These are phyloP conservation scores for Blastobotrys peoriensis DNA, from an alignment of 805 yeast genomes.

Conservation along the genomic window DNA sequence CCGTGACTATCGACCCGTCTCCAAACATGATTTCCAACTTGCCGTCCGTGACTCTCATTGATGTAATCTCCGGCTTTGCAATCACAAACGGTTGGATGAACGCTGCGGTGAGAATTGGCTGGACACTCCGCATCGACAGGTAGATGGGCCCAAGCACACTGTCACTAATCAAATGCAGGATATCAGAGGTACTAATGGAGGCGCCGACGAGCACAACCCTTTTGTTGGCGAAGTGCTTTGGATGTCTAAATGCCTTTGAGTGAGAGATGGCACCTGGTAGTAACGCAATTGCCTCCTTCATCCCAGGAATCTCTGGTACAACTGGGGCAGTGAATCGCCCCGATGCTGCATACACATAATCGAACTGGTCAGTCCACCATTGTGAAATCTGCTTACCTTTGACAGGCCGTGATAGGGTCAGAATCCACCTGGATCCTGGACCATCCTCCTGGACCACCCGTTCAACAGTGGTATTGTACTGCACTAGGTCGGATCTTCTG, in stretches of 20 bases:
- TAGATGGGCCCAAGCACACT: slow-evolving; percentile 9
- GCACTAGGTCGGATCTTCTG: slow-evolving; percentile 19
- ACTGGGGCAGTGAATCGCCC: slow-evolving; percentile 59
- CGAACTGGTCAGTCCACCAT: slow-evolving; percentile 38
- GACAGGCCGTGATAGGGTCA: slow-evolving; percentile 20
- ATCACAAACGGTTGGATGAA: slow-evolving; percentile 14
- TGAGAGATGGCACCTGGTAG: slow-evolving; percentile 44
- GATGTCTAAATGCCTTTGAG: slow-evolving; percentile 48
- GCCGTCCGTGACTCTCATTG: slow-evolving; percentile 1
- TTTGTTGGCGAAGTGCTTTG: slow-evolving; percentile 37
- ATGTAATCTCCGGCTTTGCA: slow-evolving; percentile 7
- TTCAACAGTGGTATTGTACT: slow-evolving; percentile 31
- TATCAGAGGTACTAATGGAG: slow-evolving; percentile 69
- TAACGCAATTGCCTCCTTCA: slow-evolving; percentile 34
- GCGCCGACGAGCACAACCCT: slow-evolving; percentile 61
- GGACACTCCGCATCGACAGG: slow-evolving; percentile 9
- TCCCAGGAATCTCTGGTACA: slow-evolving; percentile 49
- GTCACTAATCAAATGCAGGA: slow-evolving; percentile 42
- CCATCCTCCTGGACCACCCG: slow-evolving; percentile 23
- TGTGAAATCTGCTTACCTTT: slow-evolving; percentile 13
- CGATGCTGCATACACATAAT: slow-evolving; percentile 54
- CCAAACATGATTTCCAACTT: slow-evolving; percentile 11
- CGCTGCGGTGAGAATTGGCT: slow-evolving; percentile 4
- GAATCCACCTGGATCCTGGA: slow-evolving; percentile 27
- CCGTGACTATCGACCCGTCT: slow-evolving; percentile 19